Conservation (phyloP, 2,329 filamentous ascomycete genomes). For the Aspergillus carbonarius region DNA sequence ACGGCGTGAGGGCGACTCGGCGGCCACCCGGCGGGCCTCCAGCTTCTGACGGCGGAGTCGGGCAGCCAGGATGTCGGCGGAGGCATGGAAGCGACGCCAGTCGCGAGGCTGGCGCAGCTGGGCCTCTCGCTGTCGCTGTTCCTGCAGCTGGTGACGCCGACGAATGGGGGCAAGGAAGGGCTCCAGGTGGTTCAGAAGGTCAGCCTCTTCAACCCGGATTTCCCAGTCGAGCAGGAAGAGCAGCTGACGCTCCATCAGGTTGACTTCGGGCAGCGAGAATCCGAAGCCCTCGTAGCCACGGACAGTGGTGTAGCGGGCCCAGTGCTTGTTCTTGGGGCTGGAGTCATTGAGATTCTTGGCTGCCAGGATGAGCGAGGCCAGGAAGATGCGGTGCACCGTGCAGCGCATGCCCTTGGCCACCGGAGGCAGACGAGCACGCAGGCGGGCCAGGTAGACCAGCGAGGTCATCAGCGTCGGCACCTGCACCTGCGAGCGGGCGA, state of each 20-base stretch:
- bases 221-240: conserved; percentile 95
- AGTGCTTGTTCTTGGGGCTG: conserved; percentile 99
- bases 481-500: conserved; percentile 91
- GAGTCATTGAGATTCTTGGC: conserved; percentile 99
- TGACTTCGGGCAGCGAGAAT: conserved; percentile 93
- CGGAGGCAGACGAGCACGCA: conserved; percentile 81
- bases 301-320: conserved; percentile 88
- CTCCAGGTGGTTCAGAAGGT: conserved; percentile 84
- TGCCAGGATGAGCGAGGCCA: conserved; percentile 64
- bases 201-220: conserved; percentile 76
- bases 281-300: conserved; percentile 73
- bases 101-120: conserved; percentile 35
- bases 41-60: conserved; percentile 40
- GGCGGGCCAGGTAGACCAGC: conserved; percentile 84
- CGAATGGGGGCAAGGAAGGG: conserved; percentile 86
- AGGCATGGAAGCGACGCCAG: conserved; percentile 38
- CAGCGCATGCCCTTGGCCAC: conserved; percentile 95
- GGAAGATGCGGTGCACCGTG: conserved; percentile 96
- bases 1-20: conserved; percentile 14
- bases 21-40: conserved; percentile 29
- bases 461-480: conserved; percentile 97
- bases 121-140: conserved; percentile 48
- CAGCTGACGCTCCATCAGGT: conserved; percentile 99
- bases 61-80: conserved; percentile 35
- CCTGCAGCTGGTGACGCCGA: conserved; percentile 52